These are phyloP conservation scores for Chamaecyparis obtusa DNA, from an alignment of 75 land plant species.

Conservation along the genomic window DNA sequence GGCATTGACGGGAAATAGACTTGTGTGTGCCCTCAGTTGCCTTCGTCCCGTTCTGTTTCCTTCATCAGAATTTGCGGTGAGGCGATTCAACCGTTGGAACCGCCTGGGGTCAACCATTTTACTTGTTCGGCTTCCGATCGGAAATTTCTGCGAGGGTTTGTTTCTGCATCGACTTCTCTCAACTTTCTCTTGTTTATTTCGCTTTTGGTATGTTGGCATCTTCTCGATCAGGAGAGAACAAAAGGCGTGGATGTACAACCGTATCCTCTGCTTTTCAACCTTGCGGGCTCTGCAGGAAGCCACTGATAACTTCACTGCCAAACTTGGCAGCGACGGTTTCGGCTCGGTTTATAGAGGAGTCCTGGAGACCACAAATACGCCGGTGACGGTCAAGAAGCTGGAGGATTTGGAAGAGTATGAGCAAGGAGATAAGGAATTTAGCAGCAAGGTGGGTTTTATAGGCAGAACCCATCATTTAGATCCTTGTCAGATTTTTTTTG, in stretches of 20 bases:
- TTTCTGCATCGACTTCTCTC: not conserved
- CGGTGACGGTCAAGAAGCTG: conserved; percentile 38
- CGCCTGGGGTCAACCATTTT: not conserved
- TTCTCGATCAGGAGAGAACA: not conserved
- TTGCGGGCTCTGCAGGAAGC: conserved; percentile 13
- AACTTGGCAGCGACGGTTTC: conserved; percentile 30
- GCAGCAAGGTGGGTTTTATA: conserved; percentile 25
- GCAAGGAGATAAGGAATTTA: conserved; percentile 31
- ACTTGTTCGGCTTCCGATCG: not conserved
- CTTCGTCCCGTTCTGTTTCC: not conserved
- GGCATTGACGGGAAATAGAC: too few species aligned
- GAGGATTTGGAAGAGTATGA: conserved; percentile 6
- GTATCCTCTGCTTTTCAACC: not conserved
- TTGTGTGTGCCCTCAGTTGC: too few species aligned
- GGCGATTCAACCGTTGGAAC: not conserved
- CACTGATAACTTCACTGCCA: conserved; percentile 19
- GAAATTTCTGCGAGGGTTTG: not conserved
- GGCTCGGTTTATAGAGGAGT: conserved; percentile 6
- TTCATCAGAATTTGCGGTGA: not conserved
- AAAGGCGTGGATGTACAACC: not conserved
- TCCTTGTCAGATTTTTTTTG: too few species aligned
- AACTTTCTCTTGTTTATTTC: not conserved
- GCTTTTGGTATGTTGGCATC: not conserved
- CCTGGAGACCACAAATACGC: not conserved
- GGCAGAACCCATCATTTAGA: not conserved